These are phyloP conservation scores for Neurospora sp. DNA, from an alignment of 495 filamentous ascomycete genomes.

Conservation along the genomic window DNA sequence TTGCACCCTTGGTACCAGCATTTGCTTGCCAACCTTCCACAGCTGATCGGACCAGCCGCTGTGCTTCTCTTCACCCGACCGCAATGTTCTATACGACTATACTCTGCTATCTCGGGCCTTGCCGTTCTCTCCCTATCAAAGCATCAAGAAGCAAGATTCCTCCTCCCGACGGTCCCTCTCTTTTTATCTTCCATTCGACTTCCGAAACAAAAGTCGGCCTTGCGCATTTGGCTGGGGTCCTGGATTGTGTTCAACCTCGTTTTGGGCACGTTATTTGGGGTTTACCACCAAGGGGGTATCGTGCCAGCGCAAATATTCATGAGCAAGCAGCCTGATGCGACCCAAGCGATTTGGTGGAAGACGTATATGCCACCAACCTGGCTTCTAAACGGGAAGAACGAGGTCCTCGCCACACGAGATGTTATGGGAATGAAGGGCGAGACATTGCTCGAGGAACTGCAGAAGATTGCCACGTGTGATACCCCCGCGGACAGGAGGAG, in stretches of 20 bases:
- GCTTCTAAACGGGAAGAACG: slow-evolving; percentile 71
- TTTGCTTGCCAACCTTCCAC: slow-evolving; percentile 70
- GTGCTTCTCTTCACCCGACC: slow-evolving; percentile 53
- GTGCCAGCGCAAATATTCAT: slow-evolving; percentile 67
- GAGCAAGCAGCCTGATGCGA: slow-evolving; percentile 49
- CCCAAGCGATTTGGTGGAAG: slow-evolving; percentile 88
- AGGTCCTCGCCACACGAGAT: slow-evolving; percentile 58
- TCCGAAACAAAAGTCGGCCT: slow-evolving; percentile 42
- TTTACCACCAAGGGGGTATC: slow-evolving; percentile 90
- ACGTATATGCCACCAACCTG: slow-evolving; percentile 92
- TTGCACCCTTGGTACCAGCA: slow-evolving; percentile 91
- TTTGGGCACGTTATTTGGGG: slow-evolving; percentile 76
- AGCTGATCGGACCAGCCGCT: slow-evolving; percentile 82
- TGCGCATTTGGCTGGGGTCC: slow-evolving; percentile 47
- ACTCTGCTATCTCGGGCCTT: slow-evolving; percentile 75
- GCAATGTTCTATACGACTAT: slow-evolving; percentile 47
- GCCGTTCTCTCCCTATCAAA: slow-evolving; percentile 72
- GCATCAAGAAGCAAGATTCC: slow-evolving; percentile 92
- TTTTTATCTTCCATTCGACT: slow-evolving; percentile 72
- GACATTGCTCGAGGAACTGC: slow-evolving; percentile 49
- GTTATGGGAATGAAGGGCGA: slow-evolving; percentile 69
- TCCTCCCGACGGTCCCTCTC: slow-evolving; percentile 82
- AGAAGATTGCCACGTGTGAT: slow-evolving; percentile 49
- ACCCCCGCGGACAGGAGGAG: slow-evolving; percentile 38
- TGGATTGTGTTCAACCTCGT: slow-evolving; percentile 81